Evolutionary conservation across 2,329 filamentous ascomycete genomes (phyloP).

Genomic region (Trichoderma asperellum): DNA sequence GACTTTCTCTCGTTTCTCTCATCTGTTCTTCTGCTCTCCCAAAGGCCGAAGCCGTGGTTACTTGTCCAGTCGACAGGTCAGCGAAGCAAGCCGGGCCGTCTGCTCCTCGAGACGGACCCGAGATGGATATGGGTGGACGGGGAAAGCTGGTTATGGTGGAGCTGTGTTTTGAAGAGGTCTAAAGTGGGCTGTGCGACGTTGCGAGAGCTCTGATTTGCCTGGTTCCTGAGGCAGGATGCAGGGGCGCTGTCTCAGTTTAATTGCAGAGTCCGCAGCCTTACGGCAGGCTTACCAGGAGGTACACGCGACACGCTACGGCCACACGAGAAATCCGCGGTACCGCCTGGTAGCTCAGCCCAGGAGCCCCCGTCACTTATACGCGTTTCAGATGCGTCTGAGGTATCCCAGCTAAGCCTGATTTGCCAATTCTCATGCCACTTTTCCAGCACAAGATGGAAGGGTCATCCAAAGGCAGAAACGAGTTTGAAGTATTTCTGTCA

Average conservation of each 20-base stretch:
- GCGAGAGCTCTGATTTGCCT: constrained; percentile 19
- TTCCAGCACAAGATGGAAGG: constrained; percentile 7
- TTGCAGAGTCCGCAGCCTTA: constrained; percentile 19
- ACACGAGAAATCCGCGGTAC: neutral
- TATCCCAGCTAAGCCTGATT: constrained; percentile 16
- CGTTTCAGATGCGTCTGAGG: constrained; percentile 25
- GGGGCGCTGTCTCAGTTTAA: constrained; percentile 12
- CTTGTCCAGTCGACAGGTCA: neutral
- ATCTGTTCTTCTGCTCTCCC: neutral
- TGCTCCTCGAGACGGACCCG: constrained; percentile 13
- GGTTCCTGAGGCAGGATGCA: neutral
- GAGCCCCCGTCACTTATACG: neutral
- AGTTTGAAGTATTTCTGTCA: constrained; percentile 10
- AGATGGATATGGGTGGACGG: constrained; percentile 1
- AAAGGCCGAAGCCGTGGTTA: neutral
- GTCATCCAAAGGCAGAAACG: constrained; percentile 14
- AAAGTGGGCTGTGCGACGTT: constrained; percentile 13
- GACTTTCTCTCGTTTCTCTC: neutral
- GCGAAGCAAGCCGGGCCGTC: neutral
- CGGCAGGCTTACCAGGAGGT: constrained; percentile 3
- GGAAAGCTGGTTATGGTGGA: constrained; percentile 6
- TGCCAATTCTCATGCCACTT: constrained; percentile 20
- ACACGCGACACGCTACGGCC: neutral
- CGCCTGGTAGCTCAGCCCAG: neutral
- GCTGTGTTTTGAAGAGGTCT: constrained; percentile 21